A percentile compares a stretch with the other conserved stretches of the same genome.
Evolutionary conservation across 768 basidiomycete genomes (phyloP).

Genomic region (Sarcomyxa edulis): DNA sequence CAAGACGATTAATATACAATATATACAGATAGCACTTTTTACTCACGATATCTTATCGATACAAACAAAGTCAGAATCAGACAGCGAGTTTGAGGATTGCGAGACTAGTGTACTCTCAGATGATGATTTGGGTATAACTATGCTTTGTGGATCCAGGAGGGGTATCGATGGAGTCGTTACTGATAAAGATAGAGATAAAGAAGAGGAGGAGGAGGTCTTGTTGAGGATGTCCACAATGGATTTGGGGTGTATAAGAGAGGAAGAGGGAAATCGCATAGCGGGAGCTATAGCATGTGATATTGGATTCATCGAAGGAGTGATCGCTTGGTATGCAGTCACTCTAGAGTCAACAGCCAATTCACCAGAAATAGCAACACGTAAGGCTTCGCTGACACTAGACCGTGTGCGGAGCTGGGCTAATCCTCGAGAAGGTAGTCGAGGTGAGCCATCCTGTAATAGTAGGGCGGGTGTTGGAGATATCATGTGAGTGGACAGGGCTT

Average conservation of each 20-base stretch:
- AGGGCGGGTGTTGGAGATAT: background rate
- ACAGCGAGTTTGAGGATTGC: background rate
- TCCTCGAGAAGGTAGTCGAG: background rate
- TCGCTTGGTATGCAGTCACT: background rate
- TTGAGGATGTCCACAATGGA: background rate
- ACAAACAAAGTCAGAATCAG: background rate
- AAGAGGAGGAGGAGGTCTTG: background rate
- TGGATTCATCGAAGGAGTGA: conserved; percentile 4
- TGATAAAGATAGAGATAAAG: background rate
- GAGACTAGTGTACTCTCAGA: background rate
- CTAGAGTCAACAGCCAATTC: conserved; percentile 1
- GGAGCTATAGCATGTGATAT: background rate
- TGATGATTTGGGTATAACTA: background rate
- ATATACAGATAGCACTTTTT: background rate
- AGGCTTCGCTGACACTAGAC: conserved; percentile 6
- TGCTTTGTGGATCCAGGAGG: background rate
- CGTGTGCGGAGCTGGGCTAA: conserved; percentile 2
- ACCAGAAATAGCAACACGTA: conserved; percentile 10
- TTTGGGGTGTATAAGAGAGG: background rate
- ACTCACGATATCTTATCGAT: background rate
- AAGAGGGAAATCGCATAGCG: background rate
- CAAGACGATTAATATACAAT: background rate
- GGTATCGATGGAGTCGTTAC: background rate
- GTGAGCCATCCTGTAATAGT: background rate
- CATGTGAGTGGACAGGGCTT: conserved; percentile 10